Percentiles rank a stretch among this genome's conserved stretches.
Evolutionary conservation across 2,329 filamentous ascomycete genomes (phyloP).

Genomic region (Cytospora mali): DNA sequence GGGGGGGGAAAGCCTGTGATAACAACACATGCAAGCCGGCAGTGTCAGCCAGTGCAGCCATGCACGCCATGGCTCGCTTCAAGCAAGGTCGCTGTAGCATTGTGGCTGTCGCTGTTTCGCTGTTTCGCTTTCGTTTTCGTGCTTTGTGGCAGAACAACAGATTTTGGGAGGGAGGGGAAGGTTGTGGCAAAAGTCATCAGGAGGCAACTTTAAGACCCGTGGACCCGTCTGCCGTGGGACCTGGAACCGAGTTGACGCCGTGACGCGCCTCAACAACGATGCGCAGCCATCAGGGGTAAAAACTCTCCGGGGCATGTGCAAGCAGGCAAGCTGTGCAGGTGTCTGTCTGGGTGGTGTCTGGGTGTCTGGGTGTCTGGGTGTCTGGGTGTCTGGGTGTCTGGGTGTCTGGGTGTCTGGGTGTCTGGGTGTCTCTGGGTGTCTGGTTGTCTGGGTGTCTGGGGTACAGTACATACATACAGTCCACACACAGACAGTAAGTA

Average conservation of each 20-base stretch:
- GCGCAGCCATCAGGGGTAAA: slow-evolving; percentile 7
- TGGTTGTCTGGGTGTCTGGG: too few species aligned
- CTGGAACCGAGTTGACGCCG: too few species aligned
- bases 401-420: too few species aligned
- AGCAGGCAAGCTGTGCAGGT: not conserved
- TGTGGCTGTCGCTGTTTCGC: not conserved
- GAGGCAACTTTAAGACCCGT: not conserved
- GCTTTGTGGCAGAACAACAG: not conserved
- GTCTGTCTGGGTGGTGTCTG: not conserved
- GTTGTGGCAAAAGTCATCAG: not conserved
- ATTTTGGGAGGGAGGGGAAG: too few species aligned
- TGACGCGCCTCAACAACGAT: not conserved
- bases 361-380: too few species aligned
- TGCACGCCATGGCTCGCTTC: not conserved
- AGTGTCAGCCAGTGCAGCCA: not conserved
- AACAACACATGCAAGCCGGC: too few species aligned
- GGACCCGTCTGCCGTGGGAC: too few species aligned
- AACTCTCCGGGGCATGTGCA: not conserved
- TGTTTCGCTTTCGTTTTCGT: not conserved
- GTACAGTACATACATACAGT: not conserved
- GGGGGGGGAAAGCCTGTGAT: too few species aligned
- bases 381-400: too few species aligned
- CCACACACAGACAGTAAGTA: not conserved
- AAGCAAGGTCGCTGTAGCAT: not conserved
- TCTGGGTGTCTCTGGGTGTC: too few species aligned